phyloP scores from a whole-genome alignment of 179 eudicot species.

The Beta lomatogona region DNA sequence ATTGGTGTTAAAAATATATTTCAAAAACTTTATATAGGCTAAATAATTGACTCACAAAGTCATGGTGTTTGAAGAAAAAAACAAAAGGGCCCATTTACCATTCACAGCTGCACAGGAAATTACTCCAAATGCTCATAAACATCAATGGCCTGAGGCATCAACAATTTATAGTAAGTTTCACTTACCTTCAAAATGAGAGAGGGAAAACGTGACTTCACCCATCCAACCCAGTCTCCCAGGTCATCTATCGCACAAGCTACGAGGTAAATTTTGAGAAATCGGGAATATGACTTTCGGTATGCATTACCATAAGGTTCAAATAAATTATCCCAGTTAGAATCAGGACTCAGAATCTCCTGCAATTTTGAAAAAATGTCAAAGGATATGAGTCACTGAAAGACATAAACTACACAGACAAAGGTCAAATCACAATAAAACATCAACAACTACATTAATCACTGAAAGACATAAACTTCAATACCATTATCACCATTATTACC shows the following conservation, averaged over 20 bases:
- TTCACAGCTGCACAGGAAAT: background rate
- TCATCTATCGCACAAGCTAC: conserved; percentile 39
- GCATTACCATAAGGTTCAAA: conserved; percentile 44
- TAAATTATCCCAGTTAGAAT: conserved; percentile 46
- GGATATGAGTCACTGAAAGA: background rate
- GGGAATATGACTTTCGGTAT: conserved; percentile 40
- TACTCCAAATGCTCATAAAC: background rate
- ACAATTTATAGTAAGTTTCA: background rate
- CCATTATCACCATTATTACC: too few relatives aligned
- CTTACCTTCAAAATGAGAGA: conserved; percentile 52
- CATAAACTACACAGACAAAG: background rate
- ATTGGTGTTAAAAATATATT: too few relatives aligned
- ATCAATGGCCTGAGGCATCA: background rate
- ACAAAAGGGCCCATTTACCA: background rate
- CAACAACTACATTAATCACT: background rate
- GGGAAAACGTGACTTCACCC: conserved; percentile 61
- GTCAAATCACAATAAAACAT: background rate
- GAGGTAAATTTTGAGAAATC: conserved; percentile 49
- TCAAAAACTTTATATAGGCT: too few relatives aligned
- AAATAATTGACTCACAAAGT: too few relatives aligned
- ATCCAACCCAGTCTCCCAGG: conserved; percentile 55
- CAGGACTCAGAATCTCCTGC: conserved; percentile 43
- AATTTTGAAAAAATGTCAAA: background rate
- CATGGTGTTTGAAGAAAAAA: too few relatives aligned
- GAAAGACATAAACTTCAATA: too few relatives aligned